A percentile compares a stretch with the other conserved stretches of the same genome.
Conservation (phyloP, 2,329 filamentous ascomycete species). For the Sporothrix brunneoviolacea region DNA sequence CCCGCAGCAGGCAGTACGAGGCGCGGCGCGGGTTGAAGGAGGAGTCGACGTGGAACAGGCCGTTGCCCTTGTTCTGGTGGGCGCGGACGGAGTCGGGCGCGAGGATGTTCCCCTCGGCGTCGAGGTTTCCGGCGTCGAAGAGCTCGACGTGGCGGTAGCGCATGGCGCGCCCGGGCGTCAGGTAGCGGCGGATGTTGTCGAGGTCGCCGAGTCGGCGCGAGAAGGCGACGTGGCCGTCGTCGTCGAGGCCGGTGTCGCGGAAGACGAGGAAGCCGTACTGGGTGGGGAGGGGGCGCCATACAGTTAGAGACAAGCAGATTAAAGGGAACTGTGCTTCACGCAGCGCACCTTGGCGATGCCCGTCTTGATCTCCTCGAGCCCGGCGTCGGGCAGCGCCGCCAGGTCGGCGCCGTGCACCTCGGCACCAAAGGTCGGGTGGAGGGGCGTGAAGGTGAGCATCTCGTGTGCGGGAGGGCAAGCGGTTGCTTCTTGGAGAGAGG, state of each 20-base stretch:
- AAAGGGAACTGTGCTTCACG: too few relatives aligned
- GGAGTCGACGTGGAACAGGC: conserved; percentile 48
- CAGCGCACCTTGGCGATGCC: conserved; percentile 31
- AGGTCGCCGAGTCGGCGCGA: conserved; percentile 45
- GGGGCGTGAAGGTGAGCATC: conserved; percentile 16
- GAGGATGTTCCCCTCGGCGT: conserved; percentile 39
- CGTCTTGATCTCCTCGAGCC: conserved; percentile 26
- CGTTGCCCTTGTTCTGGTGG: conserved; percentile 39
- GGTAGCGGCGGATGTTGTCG: conserved; percentile 47
- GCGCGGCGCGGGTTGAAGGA: conserved; percentile 49
- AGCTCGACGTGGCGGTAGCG: conserved; percentile 44
- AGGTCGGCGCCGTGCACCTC: conserved; percentile 29
- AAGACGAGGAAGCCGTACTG: conserved; percentile 17
- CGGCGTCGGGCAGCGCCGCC: conserved; percentile 25
- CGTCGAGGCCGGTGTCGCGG: conserved; percentile 36
- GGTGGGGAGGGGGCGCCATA: neutral
- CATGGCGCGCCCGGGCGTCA: conserved; percentile 37
- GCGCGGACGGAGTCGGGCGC: conserved; percentile 33
- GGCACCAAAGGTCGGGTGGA: conserved; percentile 23
- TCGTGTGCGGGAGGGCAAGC: too few relatives aligned
- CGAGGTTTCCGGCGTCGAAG: conserved; percentile 52
- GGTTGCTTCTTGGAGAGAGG: neutral
- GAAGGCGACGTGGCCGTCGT: conserved; percentile 45
- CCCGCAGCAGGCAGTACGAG: conserved; percentile 44
- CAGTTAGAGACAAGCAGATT: neutral